Conservation (phyloP, 1,284 basidiomycete species). For the Thelephora terrestris region DNA sequence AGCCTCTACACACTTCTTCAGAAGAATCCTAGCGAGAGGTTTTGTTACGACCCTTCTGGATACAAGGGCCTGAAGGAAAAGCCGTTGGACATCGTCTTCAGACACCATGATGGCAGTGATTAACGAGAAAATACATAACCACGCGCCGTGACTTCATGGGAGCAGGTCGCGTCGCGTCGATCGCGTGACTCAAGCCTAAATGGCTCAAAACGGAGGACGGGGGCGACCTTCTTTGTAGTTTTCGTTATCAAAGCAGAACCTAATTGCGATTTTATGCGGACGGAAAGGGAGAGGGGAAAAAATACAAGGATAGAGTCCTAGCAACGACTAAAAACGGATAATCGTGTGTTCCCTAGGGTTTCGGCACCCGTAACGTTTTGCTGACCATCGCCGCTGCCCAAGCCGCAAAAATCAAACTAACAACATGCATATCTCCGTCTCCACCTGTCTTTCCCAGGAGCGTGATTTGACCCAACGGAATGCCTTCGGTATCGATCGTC, state of each 20-base stretch:
- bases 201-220: background rate
- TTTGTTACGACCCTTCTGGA: constrained; percentile 58
- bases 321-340: background rate
- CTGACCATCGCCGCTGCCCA: constrained; percentile 96
- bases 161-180: constrained; percentile 8
- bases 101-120: constrained; percentile 29
- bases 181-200: constrained; percentile 3
- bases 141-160: constrained; percentile 17
- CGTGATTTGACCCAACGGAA: constrained; percentile 66
- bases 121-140: constrained; percentile 10
- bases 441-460: constrained; percentile 68
- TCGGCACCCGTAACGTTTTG: constrained; percentile 86
- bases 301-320: no score
- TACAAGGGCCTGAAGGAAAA: constrained; percentile 70
- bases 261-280: no score
- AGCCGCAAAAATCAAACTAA: constrained; percentile 59
- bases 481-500: constrained; percentile 65
- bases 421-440: constrained; percentile 71
- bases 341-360: constrained; percentile 31
- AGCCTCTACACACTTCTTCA: constrained; percentile 53
- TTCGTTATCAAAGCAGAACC: background rate
- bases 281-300: no score
- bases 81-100: constrained; percentile 51
- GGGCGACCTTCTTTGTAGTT: background rate
- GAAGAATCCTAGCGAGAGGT: constrained; percentile 52